Conservation (phyloP, 495 filamentous ascomycete genomes). For the Xylaria flabelliformis region DNA sequence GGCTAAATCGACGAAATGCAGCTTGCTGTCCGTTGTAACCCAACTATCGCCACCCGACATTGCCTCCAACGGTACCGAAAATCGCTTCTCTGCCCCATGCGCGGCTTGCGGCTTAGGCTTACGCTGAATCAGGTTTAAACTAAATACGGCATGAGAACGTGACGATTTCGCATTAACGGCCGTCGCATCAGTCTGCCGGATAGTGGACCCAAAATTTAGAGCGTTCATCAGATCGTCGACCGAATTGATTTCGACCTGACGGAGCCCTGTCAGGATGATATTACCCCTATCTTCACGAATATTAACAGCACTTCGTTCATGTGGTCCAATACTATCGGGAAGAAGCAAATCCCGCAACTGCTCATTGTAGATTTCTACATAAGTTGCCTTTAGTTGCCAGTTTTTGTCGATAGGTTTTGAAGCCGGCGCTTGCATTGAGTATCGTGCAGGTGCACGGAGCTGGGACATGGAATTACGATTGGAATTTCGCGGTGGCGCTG, state of each 20-base stretch:
- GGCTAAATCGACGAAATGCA: conserved; percentile 98
- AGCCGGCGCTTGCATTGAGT: conserved; percentile 67
- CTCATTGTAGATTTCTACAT: conserved; percentile 99
- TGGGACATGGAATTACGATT: conserved; percentile 75
- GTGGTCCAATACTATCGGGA: conserved; percentile 69
- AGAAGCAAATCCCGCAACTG: conserved; percentile 89
- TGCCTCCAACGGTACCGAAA: conserved; percentile 86
- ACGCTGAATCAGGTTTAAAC: conserved; percentile 89
- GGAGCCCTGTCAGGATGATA: conserved; percentile 89
- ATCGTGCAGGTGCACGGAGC: conserved; percentile 79
- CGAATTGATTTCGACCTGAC: conserved; percentile 87
- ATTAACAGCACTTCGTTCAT: conserved; percentile 76
- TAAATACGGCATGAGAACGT: conserved; percentile 98
- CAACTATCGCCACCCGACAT: conserved; percentile 69
- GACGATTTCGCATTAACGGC: conserved; percentile 98
- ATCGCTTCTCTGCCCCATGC: conserved; percentile 74
- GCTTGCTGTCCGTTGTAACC: conserved; percentile 94
- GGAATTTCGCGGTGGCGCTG: conserved; percentile 52
- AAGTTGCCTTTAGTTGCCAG: conserved; percentile 94
- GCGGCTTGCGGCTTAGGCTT: conserved; percentile 66
- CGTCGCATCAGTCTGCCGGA: conserved; percentile 98
- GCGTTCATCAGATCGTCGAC: conserved; percentile 89
- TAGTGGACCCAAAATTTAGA: conserved; percentile 89
- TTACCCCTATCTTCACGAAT: conserved; percentile 95
- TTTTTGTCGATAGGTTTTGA: conserved; percentile 70